Evolutionary conservation across 1,139 yeast species (phyloP).

Genomic region (Casaregolazyma suthepensis): DNA sequence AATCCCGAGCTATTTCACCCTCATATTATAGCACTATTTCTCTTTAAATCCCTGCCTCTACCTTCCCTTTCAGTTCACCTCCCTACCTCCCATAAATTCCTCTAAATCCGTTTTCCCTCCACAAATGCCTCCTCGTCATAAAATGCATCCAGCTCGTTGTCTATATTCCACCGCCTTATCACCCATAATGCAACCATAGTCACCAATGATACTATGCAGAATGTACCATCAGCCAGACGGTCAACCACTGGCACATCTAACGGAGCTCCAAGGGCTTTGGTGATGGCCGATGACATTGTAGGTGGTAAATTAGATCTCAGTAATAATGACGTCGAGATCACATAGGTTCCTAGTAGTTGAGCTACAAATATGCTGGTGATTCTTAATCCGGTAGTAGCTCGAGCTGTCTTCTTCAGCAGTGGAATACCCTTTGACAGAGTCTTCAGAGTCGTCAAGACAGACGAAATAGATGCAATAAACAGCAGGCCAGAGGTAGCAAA

Average conservation of each 20-base stretch:
- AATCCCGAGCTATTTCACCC: too few relatives aligned
- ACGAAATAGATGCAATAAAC: slow-evolving; percentile 54
- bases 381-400: slow-evolving; percentile 6
- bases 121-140: slow-evolving; percentile 27
- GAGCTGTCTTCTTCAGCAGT: slow-evolving; percentile 13
- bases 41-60: too few relatives aligned
- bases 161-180: slow-evolving; percentile 16
- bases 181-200: slow-evolving; percentile 42
- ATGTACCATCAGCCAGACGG: slow-evolving; percentile 73
- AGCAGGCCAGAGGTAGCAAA: slow-evolving; percentile 59
- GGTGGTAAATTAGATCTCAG: slow-evolving; percentile 69
- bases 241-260: slow-evolving; percentile 60
- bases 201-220: slow-evolving; percentile 49
- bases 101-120: slow-evolving; percentile 16
- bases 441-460: slow-evolving; percentile 29
- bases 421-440: slow-evolving; percentile 29
- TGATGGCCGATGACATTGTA: slow-evolving; percentile 48
- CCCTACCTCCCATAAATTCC: neutral
- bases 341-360: slow-evolving; percentile 71
- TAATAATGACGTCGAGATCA: slow-evolving; percentile 71
- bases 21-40: too few relatives aligned
- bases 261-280: slow-evolving; percentile 43
- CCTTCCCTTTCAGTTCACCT: neutral
- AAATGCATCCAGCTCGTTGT: slow-evolving; percentile 11
- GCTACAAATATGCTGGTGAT: slow-evolving; percentile 47